phyloP scores from a whole-genome alignment of 768 basidiomycete species.

The Rhizopogon sp. region DNA sequence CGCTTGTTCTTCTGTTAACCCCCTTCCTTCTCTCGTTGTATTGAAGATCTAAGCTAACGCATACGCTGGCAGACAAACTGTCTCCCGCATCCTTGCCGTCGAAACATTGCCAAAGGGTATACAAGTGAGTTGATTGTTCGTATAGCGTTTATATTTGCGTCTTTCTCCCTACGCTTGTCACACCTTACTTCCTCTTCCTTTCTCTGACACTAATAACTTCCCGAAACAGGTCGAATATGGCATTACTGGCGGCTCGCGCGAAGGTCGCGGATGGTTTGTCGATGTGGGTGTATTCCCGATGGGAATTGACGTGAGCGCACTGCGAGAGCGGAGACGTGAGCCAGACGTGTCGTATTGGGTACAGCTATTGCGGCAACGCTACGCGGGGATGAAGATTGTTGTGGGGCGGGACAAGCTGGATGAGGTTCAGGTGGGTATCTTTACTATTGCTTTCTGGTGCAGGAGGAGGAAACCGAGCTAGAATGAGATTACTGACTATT shows the following conservation, averaged over 20 bases:
- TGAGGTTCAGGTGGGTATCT: slow-evolving; percentile 55
- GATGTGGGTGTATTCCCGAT: slow-evolving; percentile 89
- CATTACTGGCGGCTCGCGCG: neutral
- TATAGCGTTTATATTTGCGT: neutral
- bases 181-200: neutral
- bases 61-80: slow-evolving; percentile 52
- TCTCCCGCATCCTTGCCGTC: slow-evolving; percentile 70
- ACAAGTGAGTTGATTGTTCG: slow-evolving; percentile 34
- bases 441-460: neutral
- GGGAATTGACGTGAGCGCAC: slow-evolving; percentile 74
- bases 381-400: slow-evolving; percentile 80
- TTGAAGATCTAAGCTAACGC: slow-evolving; percentile 4
- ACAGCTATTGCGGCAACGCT: slow-evolving; percentile 70
- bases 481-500: neutral
- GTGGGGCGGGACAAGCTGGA: slow-evolving; percentile 89
- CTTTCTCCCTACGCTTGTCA: neutral
- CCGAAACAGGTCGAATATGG: neutral
- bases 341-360: slow-evolving; percentile 84
- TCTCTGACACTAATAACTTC: too few relatives aligned
- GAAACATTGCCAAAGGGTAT: slow-evolving; percentile 85
- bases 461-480: too few relatives aligned
- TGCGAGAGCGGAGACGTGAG: slow-evolving; percentile 66
- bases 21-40: neutral
- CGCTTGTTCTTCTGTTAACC: neutral
- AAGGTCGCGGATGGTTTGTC: slow-evolving; percentile 54